A percentile compares a stretch with the other conserved stretches of the same genome.
Conservation (phyloP, 2,329 filamentous ascomycete species). For the Ophiocordyceps polyrhachis-furcata region DNA sequence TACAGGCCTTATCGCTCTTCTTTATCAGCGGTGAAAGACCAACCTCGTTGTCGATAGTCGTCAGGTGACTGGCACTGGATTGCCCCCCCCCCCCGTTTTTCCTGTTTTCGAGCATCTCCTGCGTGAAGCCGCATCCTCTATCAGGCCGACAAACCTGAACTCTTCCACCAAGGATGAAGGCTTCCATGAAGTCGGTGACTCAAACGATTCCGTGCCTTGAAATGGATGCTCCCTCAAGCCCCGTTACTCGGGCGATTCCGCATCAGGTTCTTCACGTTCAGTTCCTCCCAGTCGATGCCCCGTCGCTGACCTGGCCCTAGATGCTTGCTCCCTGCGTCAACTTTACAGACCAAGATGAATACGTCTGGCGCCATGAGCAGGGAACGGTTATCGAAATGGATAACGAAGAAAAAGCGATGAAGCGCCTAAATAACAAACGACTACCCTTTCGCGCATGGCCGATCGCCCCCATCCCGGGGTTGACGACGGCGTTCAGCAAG, state of each 20-base stretch:
- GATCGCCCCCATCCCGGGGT: conserved; percentile 11
- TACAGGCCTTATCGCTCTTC: background rate
- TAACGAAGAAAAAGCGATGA: conserved; percentile 11
- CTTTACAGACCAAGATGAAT: conserved; percentile 9
- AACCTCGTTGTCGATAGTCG: background rate
- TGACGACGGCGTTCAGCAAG: conserved; percentile 11
- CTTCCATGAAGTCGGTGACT: background rate
- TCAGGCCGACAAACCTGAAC: background rate
- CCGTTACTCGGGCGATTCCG: background rate
- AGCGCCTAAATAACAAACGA: conserved; percentile 9
- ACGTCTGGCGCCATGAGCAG: conserved; percentile 10
- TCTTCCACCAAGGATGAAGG: background rate
- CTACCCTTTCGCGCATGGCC: conserved; percentile 10
- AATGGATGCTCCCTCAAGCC: background rate
- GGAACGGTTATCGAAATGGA: conserved; percentile 15
- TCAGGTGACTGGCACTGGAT: background rate
- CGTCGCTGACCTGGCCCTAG: background rate
- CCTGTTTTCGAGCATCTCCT: background rate
- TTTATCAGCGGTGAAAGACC: background rate
- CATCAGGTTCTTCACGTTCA: background rate
- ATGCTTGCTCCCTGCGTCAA: conserved; percentile 4
- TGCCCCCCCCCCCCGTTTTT: background rate
- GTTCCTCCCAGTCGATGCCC: background rate
- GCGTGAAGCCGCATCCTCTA: background rate
- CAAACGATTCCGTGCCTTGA: background rate